Percentiles rank a stretch among this genome's conserved stretches.
Evolutionary conservation across 305 asterid species (phyloP).

Genomic region (Solanum hybrid): DNA sequence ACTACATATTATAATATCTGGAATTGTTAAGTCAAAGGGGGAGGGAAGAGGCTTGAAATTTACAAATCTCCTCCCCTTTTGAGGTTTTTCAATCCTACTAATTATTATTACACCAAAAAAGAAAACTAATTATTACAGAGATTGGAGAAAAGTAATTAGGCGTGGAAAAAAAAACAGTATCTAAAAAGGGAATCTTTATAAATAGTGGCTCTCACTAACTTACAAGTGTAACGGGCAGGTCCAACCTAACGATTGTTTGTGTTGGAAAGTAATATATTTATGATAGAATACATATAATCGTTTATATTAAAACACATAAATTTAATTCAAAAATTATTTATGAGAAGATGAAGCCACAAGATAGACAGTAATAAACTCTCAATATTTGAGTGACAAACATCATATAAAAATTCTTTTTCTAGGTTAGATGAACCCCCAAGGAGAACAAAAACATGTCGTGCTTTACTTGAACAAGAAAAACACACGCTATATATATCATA

Average conservation of each 20-base stretch:
- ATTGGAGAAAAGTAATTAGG: background rate
- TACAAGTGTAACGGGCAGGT: background rate
- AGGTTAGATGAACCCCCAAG: no score
- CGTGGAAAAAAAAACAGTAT: background rate
- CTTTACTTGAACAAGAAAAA: no score
- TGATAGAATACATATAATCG: background rate
- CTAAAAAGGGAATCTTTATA: background rate
- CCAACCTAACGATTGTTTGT: background rate
- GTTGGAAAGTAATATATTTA: background rate
- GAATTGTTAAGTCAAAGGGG: background rate
- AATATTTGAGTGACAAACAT: background rate
- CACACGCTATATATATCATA: no score
- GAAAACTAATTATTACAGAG: background rate
- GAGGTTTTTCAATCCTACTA: background rate
- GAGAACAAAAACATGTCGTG: no score
- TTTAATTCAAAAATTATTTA: background rate
- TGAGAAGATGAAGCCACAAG: background rate
- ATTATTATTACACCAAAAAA: background rate
- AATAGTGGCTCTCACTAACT: background rate
- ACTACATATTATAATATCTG: background rate
- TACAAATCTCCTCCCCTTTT: background rate
- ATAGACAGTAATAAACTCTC: background rate
- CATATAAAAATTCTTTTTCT: background rate
- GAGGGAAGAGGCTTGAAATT: background rate
- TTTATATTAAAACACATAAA: no score